Conservation (phyloP, 352 stramenopile genomes). For the Pythium sp. region DNA sequence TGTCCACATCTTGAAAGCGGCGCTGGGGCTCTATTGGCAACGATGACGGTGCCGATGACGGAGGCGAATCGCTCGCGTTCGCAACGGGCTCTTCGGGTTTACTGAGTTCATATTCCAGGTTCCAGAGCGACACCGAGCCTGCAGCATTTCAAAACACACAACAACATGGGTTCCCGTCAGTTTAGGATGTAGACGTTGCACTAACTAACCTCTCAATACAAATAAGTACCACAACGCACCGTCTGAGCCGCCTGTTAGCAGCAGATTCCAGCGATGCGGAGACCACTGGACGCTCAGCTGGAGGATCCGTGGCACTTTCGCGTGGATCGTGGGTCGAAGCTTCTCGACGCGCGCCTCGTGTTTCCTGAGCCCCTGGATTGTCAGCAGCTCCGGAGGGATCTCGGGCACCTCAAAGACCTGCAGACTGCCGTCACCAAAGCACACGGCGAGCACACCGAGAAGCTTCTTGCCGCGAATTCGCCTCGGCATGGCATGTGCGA, state of each 20-base stretch:
- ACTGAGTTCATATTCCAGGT: constrained; percentile 40
- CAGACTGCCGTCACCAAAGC: constrained; percentile 75
- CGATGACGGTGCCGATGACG: not conserved
- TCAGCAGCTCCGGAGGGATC: constrained; percentile 37
- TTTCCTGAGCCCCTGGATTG: constrained; percentile 8
- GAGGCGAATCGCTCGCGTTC: not conserved
- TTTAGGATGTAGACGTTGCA: not conserved
- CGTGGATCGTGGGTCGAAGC: constrained; percentile 42
- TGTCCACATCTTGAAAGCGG: constrained; percentile 80
- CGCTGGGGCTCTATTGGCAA: constrained; percentile 61
- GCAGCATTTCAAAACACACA: constrained; percentile 1
- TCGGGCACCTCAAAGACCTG: constrained; percentile 64
- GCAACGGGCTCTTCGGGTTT: not conserved
- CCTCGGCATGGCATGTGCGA: constrained; percentile 38
- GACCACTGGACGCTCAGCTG: constrained; percentile 78
- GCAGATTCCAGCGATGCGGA: constrained; percentile 56
- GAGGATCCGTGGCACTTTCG: constrained; percentile 41
- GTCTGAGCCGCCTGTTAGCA: constrained; percentile 81
- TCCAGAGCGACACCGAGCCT: constrained; percentile 82
- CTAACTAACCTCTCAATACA: not conserved
- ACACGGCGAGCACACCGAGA: constrained; percentile 63
- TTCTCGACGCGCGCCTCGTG: constrained; percentile 35
- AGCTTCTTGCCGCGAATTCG: constrained; percentile 23
- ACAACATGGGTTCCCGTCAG: not conserved
- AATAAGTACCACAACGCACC: constrained; percentile 28